Evolutionary conservation across 2,329 filamentous ascomycete species (phyloP), one percentile per base, ranked within the genome.

Genomic region (Fusarium sp.): DNA sequence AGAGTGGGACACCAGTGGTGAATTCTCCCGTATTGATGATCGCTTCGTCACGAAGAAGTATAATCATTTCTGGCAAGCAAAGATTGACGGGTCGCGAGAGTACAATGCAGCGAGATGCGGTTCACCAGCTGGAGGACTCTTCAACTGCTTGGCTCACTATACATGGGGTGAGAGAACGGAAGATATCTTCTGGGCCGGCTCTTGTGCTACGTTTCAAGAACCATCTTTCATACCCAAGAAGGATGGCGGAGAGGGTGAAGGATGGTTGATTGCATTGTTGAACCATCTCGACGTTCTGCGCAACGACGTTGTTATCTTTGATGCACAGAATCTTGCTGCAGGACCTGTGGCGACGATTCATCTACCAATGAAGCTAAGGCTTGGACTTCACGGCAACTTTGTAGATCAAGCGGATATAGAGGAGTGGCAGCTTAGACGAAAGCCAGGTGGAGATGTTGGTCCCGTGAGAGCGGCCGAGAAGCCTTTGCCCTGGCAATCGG

Each of bases 331-430:
- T 1, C 45, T 69, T 2, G 28, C 52, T 7, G 45, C 51, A 4
- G 67, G 65, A 0, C 67, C 67, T 2, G 62, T 70, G 4, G 59
- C 44, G 3, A 54, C 45, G 4, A 61, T 70, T 36, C 52, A 65
- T 39, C 18, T 70, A 0, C 67, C 67, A 0, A 62, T 70, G 7
- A 61, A 67, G 17, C 59, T 70, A 3, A 28, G 65, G 0, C 62
- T 69, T 13, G 67, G 67, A 22, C 67, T 70, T 22, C 67, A 70
- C 14, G 65, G 67, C 0, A 70, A 70, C 28, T 73, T 69, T 44
- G 65, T 70, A 26, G 54, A 65, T 24, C 39, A 64, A 11, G 4
- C 14, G 20, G 67, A 70, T 7, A 69, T 70, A 39, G 67, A 69
- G 14, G 59, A 70, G n/a, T 70, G 54, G 54, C 54, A 57, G 31